Base-by-base conservation (phyloP, 768 basidiomycete genomes). In the Mrakia frigida region DNA sequence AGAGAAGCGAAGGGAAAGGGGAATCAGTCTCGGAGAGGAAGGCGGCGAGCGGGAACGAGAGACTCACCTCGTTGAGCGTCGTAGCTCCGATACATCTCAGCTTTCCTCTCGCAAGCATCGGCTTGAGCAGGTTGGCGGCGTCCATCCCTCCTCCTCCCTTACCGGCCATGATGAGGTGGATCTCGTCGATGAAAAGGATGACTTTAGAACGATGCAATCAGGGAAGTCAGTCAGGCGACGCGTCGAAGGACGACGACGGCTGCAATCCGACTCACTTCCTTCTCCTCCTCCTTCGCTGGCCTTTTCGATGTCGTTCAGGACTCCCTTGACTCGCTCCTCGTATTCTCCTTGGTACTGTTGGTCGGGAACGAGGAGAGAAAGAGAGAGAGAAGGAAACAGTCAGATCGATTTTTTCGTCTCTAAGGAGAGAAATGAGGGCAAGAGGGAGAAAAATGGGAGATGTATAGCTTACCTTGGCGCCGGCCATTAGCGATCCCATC, bases 111-210 rank as follows among this genome's bases (percentile, higher is more conserved):
- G 93, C 92, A 31, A 98, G 87, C 78, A 93, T 87, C 6, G 96
- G 96, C 83, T 97, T 97, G 85, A 96, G 91, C 33, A 96, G 84
- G 83, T 94, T 95, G 11, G 88, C 91, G 0, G 94, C 95, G 80
- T 97, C 94, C 93, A 97, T 94, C 43, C 94, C 93, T 23, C 90
- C 91, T 2, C 88, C 85, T 25, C 93, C 92, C 71, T 89, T 87
- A 6, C 77, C 93, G 3, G 92, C 90, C 92, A 97, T 94, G 84
- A 98, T 90, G 59, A 97, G 89, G 82, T 98, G 94, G 39, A 85
- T 81, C 82, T 98, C 96, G 80, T 99, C 95, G 79, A 98, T 89
- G 87, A 98, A 98, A 52, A 99, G 88, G 78, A 98, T 93, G 80
- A 98, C 87, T 25, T 89, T 7, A 9, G 9, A 37, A n/a, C 61